Conservation (phyloP, 345 rosid species). For the Salix exigua region DNA sequence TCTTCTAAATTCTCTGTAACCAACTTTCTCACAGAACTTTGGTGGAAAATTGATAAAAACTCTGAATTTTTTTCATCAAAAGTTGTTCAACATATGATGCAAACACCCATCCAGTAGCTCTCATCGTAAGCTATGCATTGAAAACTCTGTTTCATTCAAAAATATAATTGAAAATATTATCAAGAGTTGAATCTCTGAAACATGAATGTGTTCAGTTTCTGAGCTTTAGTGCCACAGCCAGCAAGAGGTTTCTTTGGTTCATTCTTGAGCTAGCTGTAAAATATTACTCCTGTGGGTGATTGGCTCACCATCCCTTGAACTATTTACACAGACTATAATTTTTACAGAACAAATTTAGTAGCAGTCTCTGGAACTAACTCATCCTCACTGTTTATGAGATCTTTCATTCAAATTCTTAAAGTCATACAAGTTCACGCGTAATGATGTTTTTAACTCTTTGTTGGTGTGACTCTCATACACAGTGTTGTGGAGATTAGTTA, state of each 20-base stretch:
- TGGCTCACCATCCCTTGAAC: not conserved
- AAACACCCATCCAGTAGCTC: not conserved
- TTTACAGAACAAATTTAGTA: not conserved
- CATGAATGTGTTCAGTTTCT: not conserved
- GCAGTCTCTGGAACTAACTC: not conserved
- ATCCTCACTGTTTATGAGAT: not conserved
- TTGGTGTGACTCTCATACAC: too few relatives aligned
- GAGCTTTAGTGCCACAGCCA: not conserved
- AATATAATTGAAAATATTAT: not conserved
- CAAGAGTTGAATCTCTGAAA: too few relatives aligned
- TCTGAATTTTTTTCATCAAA: not conserved
- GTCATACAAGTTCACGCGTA: not conserved
- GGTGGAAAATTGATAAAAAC: not conserved
- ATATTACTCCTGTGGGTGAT: not conserved
- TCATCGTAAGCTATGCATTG: not conserved
- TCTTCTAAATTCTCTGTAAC: not conserved
- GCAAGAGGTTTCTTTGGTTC: not conserved
- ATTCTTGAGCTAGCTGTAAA: not conserved
- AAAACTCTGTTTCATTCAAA: not conserved
- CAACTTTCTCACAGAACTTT: not conserved
- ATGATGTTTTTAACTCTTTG: too few relatives aligned
- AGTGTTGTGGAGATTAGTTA: not conserved
- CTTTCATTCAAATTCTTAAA: not conserved
- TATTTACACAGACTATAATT: not conserved
- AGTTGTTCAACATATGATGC: not conserved